phyloP scores from a whole-genome alignment of 2,329 filamentous ascomycete species.

The Nakataea oryzae region DNA sequence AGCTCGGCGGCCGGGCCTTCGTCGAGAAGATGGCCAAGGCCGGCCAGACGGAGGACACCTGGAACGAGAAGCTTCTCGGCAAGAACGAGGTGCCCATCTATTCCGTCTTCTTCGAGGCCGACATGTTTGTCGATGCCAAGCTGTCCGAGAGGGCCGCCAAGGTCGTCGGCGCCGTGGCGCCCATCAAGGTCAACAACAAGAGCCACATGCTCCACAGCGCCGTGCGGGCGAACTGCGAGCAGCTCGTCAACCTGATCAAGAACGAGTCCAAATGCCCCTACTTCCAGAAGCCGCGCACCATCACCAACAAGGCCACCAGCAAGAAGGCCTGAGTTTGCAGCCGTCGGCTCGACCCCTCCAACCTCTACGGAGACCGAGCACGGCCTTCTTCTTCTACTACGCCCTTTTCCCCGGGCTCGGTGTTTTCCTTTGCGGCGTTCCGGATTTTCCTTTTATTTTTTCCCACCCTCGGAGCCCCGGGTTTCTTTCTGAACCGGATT shows the following conservation, averaged over 20 bases:
- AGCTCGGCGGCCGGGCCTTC: neutral
- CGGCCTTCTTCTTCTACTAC: too few species aligned
- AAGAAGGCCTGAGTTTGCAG: too few species aligned
- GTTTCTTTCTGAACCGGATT: too few species aligned
- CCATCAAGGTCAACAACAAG: neutral
- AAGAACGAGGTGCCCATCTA: slow-evolving; percentile 8
- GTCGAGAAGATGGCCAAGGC: slow-evolving; percentile 6
- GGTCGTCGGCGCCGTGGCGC: neutral
- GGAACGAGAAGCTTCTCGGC: slow-evolving; percentile 4
- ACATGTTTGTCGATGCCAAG: slow-evolving; percentile 8
- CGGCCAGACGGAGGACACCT: slow-evolving; percentile 6
- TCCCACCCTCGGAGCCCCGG: too few species aligned
- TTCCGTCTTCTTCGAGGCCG: slow-evolving; percentile 6
- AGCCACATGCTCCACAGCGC: slow-evolving; percentile 2
- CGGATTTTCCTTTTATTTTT: too few species aligned
- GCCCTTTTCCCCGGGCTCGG: too few species aligned
- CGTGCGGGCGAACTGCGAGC: neutral
- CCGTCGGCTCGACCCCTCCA: too few species aligned
- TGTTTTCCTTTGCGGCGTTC: too few species aligned
- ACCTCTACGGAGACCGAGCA: too few species aligned
- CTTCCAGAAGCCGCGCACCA: too few species aligned
- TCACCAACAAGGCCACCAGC: too few species aligned
- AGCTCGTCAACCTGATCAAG: neutral
- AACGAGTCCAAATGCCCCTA: too few species aligned
- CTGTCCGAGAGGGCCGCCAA: slow-evolving; percentile 2